Percentiles rank a stretch among this genome's conserved stretches.
These are phyloP conservation scores for Ramalina intermedia DNA, from an alignment of 495 filamentous ascomycete genomes.

Conservation along the genomic window DNA sequence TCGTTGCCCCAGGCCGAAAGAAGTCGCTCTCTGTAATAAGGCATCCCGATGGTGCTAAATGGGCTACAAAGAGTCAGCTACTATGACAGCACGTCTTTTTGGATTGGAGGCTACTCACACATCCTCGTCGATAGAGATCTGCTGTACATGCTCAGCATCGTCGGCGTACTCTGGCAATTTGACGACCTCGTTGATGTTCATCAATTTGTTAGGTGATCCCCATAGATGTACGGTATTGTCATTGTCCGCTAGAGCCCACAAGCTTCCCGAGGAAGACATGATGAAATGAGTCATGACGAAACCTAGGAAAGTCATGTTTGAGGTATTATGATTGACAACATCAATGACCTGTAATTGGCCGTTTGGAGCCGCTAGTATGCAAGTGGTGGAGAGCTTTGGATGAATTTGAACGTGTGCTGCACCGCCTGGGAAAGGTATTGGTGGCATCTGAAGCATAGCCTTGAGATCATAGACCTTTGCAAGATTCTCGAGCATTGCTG, in stretches of 20 bases:
- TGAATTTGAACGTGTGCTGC: slow-evolving; percentile 92
- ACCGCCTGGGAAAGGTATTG: slow-evolving; percentile 81
- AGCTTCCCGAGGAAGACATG: slow-evolving; percentile 81
- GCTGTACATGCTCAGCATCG: slow-evolving; percentile 31
- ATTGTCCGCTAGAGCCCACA: slow-evolving; percentile 65
- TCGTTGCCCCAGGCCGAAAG: slow-evolving; percentile 83
- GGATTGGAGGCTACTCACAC: slow-evolving; percentile 32
- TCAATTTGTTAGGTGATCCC: slow-evolving; percentile 75
- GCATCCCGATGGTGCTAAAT: slow-evolving; percentile 75
- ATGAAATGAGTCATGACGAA: slow-evolving; percentile 63
- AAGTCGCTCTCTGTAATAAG: slow-evolving; percentile 77
- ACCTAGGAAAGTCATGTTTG: slow-evolving; percentile 64
- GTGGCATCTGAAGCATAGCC: slow-evolving; percentile 66
- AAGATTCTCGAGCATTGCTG: slow-evolving; percentile 66
- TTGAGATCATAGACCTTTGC: slow-evolving; percentile 92
- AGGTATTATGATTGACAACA: slow-evolving; percentile 82
- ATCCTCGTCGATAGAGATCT: slow-evolving; percentile 55
- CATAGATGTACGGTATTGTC: slow-evolving; percentile 74
- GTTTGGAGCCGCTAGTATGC: slow-evolving; percentile 74
- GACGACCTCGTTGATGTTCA: slow-evolving; percentile 70
- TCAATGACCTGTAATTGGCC: slow-evolving; percentile 92
- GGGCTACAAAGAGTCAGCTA: slow-evolving; percentile 35
- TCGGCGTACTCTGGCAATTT: slow-evolving; percentile 67
- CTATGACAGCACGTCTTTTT: slow-evolving; percentile 1
- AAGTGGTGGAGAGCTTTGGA: slow-evolving; percentile 82